Base-by-base conservation (phyloP, 1,139 yeast species). In the Yamadazyma sp. region DNA sequence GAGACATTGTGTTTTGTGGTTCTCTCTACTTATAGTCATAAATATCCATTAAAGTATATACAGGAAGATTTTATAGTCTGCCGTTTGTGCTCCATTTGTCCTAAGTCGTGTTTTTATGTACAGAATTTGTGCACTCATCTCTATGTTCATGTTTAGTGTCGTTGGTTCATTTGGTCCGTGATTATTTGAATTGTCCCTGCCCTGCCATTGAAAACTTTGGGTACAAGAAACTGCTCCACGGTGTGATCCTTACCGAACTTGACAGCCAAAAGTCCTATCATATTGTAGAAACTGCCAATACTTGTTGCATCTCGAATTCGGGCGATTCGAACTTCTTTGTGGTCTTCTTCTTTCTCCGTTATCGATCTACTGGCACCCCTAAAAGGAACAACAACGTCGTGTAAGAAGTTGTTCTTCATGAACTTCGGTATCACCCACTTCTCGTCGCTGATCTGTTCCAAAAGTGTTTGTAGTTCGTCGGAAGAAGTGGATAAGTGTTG, bases 1-100 rank as follows among this genome's bases (percentile, higher is more conserved):
- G 99, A 54, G 98, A 92, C 62, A 92, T 92, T 52, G 98, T 94
- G 1, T 94, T 94, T 64, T 94, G 98, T 61, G 97, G 98, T 3
- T 87, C 96, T 44, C 75, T 94, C 47, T 92, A 94, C 61, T 69
- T 92, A 50, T 89, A 73, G 45, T 31, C 29, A 16, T 26, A 5
- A 30, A 20, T 23, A 11, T 32, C 27, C 25, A 34, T 38, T 23
- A 17, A 24, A 11, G 33, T 34, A 38, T 38, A 31, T 39, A 41
- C 37, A 38, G 15, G 40, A 10, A 20, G 5, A n/a, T 6, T 20
- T 6, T 20, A 20, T 6, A 20, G 8, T n/a, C n/a, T n/a, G 8
- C 22, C 22, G 17, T 25, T 24, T 30, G 22, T 8, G 22, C 8
- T 20, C 8, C 22, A 20, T 20, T n/a, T n/a, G n/a, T n/a, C n/a